A percentile compares a stretch with the other conserved stretches of the same genome.
Conservation (phyloP, 2,329 filamentous ascomycete genomes). For the Xylariomycetidae sp. region DNA sequence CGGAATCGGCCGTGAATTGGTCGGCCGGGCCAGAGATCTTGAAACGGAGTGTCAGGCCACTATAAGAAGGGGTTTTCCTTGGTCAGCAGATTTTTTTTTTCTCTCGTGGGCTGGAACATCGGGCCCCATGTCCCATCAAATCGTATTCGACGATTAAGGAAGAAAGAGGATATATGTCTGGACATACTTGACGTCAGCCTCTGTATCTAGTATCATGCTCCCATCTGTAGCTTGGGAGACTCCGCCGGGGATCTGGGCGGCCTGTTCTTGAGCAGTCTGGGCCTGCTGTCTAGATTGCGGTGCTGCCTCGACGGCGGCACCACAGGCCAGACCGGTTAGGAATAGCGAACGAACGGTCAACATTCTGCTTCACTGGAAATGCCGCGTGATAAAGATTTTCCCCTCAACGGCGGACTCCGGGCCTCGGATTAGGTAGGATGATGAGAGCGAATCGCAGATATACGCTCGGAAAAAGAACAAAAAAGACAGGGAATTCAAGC, state of each 20-base stretch:
- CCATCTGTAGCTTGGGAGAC: slow-evolving; percentile 46
- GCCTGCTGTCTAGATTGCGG: slow-evolving; percentile 16
- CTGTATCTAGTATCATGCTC: slow-evolving; percentile 51
- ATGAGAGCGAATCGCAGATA: too few species aligned
- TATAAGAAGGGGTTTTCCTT: slow-evolving; percentile 21
- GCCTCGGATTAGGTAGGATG: too few species aligned
- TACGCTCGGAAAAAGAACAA: slow-evolving; percentile 4
- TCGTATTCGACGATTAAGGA: neutral
- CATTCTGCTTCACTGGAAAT: slow-evolving; percentile 16
- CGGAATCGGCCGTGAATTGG: slow-evolving; percentile 45
- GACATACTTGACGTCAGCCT: slow-evolving; percentile 47
- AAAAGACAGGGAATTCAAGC: neutral
- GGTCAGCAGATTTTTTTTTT: slow-evolving; percentile 2
- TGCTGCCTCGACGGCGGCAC: slow-evolving; percentile 17
- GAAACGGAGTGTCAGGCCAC: slow-evolving; percentile 50
- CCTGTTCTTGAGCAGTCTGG: slow-evolving; percentile 20
- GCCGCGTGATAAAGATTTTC: too few species aligned
- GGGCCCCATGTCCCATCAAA: too few species aligned
- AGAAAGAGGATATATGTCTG: neutral
- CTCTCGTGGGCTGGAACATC: neutral
- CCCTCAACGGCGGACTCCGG: too few species aligned
- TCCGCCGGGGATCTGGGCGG: slow-evolving; percentile 28
- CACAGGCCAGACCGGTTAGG: slow-evolving; percentile 15
- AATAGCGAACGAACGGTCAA: slow-evolving; percentile 23
- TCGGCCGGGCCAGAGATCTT: slow-evolving; percentile 50